Evolutionary conservation across 1,284 basidiomycete genomes (phyloP).

Genomic region (Ustilago sp.): DNA sequence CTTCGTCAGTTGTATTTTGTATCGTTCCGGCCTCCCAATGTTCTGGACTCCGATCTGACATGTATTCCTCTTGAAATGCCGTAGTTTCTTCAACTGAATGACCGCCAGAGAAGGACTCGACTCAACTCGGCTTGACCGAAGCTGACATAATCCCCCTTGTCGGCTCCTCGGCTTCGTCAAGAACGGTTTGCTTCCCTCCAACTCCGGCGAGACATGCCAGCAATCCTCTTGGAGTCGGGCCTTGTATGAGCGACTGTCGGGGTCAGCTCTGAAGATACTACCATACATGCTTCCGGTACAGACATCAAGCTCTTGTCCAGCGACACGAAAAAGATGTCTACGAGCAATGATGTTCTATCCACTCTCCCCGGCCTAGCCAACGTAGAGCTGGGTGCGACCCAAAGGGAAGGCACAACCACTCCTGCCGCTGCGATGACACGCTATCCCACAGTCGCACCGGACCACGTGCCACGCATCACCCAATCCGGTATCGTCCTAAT

Average conservation of each 20-base stretch:
- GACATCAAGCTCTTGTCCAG: neutral
- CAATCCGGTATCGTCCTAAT: constrained; percentile 36
- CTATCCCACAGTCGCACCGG: constrained; percentile 12
- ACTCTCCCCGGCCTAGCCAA: constrained; percentile 1
- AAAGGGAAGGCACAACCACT: neutral
- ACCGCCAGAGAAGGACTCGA: too few relatives aligned
- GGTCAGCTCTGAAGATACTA: constrained; percentile 10
- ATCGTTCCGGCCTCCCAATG: too few relatives aligned
- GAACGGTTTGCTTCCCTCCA: too few relatives aligned
- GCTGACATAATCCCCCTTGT: too few relatives aligned
- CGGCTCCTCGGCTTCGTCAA: too few relatives aligned
- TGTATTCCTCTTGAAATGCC: too few relatives aligned
- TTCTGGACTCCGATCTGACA: too few relatives aligned
- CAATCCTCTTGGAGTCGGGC: neutral
- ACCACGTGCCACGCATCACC: constrained; percentile 39
- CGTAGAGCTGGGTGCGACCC: constrained; percentile 11
- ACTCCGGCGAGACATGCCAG: neutral
- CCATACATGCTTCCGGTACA: neutral
- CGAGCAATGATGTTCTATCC: neutral
- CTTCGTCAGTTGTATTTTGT: too few relatives aligned
- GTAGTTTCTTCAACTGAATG: too few relatives aligned
- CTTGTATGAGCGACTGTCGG: neutral
- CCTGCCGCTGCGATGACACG: neutral
- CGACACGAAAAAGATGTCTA: constrained; percentile 4
- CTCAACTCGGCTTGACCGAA: too few relatives aligned